These are phyloP conservation scores for Carallia pectinifolia DNA, from an alignment of 345 rosid species.

Conservation along the genomic window DNA sequence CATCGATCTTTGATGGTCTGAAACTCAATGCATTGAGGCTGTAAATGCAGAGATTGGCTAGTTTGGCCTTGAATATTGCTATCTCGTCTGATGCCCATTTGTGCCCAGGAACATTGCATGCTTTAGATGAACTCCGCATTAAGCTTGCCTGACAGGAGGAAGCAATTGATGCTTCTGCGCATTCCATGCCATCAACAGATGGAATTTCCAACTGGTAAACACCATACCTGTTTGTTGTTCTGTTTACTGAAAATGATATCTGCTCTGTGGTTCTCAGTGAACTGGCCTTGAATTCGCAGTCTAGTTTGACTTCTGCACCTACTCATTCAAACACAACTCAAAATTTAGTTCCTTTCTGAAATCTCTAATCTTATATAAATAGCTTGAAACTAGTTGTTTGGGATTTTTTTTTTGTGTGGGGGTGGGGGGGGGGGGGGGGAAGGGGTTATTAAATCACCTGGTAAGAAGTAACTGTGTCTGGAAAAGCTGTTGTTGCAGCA, in stretches of 20 bases:
- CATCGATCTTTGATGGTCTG: conserved; percentile 66
- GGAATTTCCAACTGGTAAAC: conserved; percentile 72
- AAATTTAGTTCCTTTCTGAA: not conserved
- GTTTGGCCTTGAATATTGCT: conserved; percentile 50
- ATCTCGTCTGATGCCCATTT: conserved; percentile 69
- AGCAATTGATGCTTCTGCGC: conserved; percentile 63
- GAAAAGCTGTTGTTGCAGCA: conserved; percentile 96
- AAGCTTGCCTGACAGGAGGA: conserved; percentile 73
- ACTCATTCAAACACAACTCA: conserved; percentile 9
- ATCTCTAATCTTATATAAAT: not conserved
- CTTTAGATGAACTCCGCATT: conserved; percentile 47
- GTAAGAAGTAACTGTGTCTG: conserved; percentile 88
- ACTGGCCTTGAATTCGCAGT: conserved; percentile 67
- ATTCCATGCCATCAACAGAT: conserved; percentile 63
- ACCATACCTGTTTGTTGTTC: conserved; percentile 76
- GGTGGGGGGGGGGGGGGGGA: not conserved
- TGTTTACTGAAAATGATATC: conserved; percentile 70
- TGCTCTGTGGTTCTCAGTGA: conserved; percentile 57
- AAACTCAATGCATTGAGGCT: conserved; percentile 69
- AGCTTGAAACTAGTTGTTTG: not conserved
- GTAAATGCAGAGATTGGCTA: conserved; percentile 67
- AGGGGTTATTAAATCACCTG: conserved; percentile 44
- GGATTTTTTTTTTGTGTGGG: no score
- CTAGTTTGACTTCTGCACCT: conserved; percentile 82
- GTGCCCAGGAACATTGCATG: conserved; percentile 80